These are phyloP conservation scores for Verticillium klebahnii DNA, from an alignment of 2,329 filamentous ascomycete genomes.

Conservation along the genomic window DNA sequence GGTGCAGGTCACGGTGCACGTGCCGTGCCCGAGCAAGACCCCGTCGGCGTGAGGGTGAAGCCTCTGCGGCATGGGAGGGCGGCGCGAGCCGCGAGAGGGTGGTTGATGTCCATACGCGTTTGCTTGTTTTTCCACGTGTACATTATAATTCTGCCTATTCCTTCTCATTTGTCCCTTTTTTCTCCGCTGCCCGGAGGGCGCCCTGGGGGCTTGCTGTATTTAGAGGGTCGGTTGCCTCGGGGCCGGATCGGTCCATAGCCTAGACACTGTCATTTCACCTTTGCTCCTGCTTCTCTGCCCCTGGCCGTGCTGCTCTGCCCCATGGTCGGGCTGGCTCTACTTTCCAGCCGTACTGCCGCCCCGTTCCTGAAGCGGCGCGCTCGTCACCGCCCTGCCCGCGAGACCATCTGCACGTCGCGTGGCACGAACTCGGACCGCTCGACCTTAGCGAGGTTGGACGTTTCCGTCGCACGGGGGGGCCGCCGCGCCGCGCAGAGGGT, in stretches of 20 bases:
- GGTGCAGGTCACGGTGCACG: not conserved
- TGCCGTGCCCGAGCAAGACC: not conserved
- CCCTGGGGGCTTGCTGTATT: not conserved
- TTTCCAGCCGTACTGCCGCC: no score
- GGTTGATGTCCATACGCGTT: not conserved
- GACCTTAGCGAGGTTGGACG: not conserved
- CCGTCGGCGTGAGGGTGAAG: not conserved
- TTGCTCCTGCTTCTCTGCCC: no score
- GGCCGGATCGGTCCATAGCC: no score
- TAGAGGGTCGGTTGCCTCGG: not conserved
- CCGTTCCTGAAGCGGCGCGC: no score
- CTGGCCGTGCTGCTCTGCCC: no score
- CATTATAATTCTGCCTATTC: not conserved
- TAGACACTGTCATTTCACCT: no score
- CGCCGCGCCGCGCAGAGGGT: not conserved
- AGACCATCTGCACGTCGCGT: not conserved
- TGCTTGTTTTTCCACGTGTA: not conserved
- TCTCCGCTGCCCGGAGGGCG: not conserved
- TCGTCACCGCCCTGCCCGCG: not conserved
- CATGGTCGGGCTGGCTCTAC: no score
- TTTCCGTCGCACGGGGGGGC: not conserved
- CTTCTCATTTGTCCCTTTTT: not conserved
- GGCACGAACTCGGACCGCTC: not conserved
- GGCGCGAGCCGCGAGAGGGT: not conserved
- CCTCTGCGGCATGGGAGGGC: not conserved